A percentile compares a stretch with the other conserved stretches of the same genome.
Evolutionary conservation across 768 basidiomycete species (phyloP).

Genomic region (Macrolepiota dolichaula): DNA sequence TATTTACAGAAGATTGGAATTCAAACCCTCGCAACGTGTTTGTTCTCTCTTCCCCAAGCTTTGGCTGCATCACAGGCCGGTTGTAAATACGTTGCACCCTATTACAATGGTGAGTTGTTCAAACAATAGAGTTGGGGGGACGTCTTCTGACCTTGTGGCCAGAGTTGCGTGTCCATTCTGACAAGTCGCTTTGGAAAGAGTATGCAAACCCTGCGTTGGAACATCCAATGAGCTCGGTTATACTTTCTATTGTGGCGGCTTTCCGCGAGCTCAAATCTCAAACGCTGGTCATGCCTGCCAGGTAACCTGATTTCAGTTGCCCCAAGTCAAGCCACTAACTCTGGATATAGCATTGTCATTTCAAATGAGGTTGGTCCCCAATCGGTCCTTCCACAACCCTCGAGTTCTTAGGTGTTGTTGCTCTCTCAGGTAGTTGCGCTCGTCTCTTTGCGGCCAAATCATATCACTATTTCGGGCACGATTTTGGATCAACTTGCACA

Average conservation of each 20-base stretch:
- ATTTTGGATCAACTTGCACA: slow-evolving; percentile 36
- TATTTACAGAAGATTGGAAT: slow-evolving; percentile 42
- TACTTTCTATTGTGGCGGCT: slow-evolving; percentile 33
- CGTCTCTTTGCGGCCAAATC: slow-evolving; percentile 35
- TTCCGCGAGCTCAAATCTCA: slow-evolving; percentile 32
- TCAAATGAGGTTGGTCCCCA: background rate
- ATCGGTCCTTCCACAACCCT: background rate
- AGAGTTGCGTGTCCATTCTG: slow-evolving; percentile 49
- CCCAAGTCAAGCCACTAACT: background rate
- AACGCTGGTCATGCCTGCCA: slow-evolving; percentile 49
- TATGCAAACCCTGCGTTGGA: slow-evolving; percentile 33
- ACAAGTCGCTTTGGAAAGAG: slow-evolving; percentile 33
- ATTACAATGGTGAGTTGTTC: slow-evolving; percentile 44
- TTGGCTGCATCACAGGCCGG: slow-evolving; percentile 50
- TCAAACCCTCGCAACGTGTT: slow-evolving; percentile 49
- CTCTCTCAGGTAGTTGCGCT: slow-evolving; percentile 36
- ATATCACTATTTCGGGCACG: slow-evolving; percentile 38
- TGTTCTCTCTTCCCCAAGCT: slow-evolving; percentile 55
- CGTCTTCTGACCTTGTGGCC: background rate
- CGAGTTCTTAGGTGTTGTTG: background rate
- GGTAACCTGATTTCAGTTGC: slow-evolving; percentile 22
- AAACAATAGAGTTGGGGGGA: background rate
- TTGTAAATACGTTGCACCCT: slow-evolving; percentile 51
- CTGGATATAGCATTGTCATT: background rate
- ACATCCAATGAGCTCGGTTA: slow-evolving; percentile 39